Evolutionary conservation across 78 protist species (phyloP), one percentile per base, ranked within the genome.

Genomic region (Dictyostelium capitatum): DNA sequence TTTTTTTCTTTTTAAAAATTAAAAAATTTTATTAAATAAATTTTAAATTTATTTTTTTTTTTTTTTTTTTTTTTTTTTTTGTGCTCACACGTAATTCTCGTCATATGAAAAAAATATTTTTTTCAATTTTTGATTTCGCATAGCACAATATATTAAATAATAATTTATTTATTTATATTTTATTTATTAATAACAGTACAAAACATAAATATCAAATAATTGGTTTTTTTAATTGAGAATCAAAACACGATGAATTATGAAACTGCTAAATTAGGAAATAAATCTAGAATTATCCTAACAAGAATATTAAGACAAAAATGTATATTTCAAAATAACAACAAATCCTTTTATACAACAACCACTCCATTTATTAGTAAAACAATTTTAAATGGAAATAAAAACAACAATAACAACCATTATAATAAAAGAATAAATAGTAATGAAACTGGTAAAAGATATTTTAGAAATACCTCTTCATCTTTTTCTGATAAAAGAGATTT

Each of bases 401-500:
- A 37, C 75, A 67, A 23, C 50, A 67, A 67, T 1, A 67, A 67
- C 46, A 32, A 32, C 75, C 0, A 32, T 41, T 20, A 30, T 6
- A 23, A 32, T 19, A 59, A 59, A 17, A 59, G 43, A 37, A 37
- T 37, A 37, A 37, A 37, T 2, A 17, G 17, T 1, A 70, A 70
- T 19, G 15, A 19, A 11, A 28, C 25, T n/a, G 23, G 6, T 46
- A 80, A 62, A 59, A 65, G 90, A 82, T 70, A 41, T 54, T 85
- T 85, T 46, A 85, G 92, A 85, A 37, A 73, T 14, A 48, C 15
- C n/a, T 32, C 92, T 28, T 83, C 79, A 65, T 37, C 46, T 25
- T 25, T 59, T n/a, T 53, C 77, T 25, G 84, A 87, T 50, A 87
- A 87, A 56, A 54, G 95, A 72, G 93, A 91, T 77, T 81, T 73